Conservation (phyloP, 345 rosid species). For the Eucalyptus curtisii region DNA sequence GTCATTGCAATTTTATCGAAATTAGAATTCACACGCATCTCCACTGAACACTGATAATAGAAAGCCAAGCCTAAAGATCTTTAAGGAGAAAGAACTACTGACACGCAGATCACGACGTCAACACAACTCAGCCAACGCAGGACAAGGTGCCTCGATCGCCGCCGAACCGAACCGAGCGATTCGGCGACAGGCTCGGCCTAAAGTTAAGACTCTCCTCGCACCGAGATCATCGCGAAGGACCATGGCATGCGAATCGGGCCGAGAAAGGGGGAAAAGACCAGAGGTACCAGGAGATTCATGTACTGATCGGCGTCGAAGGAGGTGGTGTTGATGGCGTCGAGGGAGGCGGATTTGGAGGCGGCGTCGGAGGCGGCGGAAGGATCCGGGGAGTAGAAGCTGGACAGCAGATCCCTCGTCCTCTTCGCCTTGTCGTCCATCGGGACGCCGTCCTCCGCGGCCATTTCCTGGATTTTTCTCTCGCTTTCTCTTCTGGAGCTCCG, state of each 20-base stretch:
- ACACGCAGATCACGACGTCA: background rate
- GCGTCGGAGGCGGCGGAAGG: conserved; percentile 40
- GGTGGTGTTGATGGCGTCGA: conserved; percentile 68
- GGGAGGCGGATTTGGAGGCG: conserved; percentile 30
- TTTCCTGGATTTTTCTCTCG: background rate
- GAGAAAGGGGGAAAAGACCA: background rate
- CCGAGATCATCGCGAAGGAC: background rate
- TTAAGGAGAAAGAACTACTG: background rate
- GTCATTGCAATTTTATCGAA: background rate
- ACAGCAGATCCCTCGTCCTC: conserved; percentile 97
- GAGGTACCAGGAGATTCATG: conserved; percentile 81
- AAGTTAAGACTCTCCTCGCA: background rate
- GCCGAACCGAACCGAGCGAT: background rate
- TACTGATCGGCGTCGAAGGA: conserved; percentile 87
- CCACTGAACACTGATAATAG: background rate
- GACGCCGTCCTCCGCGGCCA: conserved; percentile 54
- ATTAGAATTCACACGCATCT: background rate
- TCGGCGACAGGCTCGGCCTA: background rate
- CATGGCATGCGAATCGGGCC: background rate
- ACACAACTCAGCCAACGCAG: background rate
- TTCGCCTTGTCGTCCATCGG: conserved; percentile 97
- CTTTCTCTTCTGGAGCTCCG: background rate
- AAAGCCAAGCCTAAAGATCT: background rate
- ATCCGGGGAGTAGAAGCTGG: conserved; percentile 95
- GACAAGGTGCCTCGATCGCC: background rate